A percentile compares a stretch with the other conserved stretches of the same genome.
These are phyloP conservation scores for Amborella trichopoda DNA, from an alignment of 164 flowering plant genomes.

Conservation along the genomic window DNA sequence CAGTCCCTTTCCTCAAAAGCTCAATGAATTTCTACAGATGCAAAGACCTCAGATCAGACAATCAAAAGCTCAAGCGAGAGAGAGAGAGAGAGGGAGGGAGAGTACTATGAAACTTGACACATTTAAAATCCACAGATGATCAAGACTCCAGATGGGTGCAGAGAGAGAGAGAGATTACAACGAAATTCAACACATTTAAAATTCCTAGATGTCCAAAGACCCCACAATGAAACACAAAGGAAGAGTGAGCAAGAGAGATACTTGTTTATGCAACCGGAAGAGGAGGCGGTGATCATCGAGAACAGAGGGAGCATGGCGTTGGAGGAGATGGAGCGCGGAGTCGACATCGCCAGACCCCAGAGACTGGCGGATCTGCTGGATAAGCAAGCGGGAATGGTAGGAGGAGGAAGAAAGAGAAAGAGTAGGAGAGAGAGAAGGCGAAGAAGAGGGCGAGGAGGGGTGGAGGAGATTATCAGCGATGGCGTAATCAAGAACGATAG, in stretches of 20 bases:
- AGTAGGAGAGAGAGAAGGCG: constrained; percentile 7
- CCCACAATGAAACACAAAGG: not conserved
- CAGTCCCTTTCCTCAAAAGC: constrained; percentile 79
- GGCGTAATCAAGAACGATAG: constrained; percentile 73
- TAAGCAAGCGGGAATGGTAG: constrained; percentile 60
- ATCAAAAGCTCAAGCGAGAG: not conserved
- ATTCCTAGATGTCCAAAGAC: not conserved
- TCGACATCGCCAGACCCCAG: constrained; percentile 72
- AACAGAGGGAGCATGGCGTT: constrained; percentile 56
- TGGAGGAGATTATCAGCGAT: constrained; percentile 50
- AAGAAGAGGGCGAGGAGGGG: too few species aligned
- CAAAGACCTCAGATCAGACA: not conserved
- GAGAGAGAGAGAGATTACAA: too few species aligned
- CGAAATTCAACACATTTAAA: not conserved
- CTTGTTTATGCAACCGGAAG: constrained; percentile 93
- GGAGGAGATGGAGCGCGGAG: constrained; percentile 60
- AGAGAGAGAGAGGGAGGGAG: not conserved
- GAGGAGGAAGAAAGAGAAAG: constrained; percentile 45
- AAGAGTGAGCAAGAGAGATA: constrained; percentile 1
- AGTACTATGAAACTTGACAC: not conserved
- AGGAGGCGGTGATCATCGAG: constrained; percentile 79
- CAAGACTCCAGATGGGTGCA: too few species aligned
- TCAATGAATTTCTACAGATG: constrained; percentile 75
- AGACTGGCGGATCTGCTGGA: constrained; percentile 55
- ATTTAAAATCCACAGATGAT: too few species aligned